Conservation (phyloP, 1,284 basidiomycete species). For the Irpex sp. region DNA sequence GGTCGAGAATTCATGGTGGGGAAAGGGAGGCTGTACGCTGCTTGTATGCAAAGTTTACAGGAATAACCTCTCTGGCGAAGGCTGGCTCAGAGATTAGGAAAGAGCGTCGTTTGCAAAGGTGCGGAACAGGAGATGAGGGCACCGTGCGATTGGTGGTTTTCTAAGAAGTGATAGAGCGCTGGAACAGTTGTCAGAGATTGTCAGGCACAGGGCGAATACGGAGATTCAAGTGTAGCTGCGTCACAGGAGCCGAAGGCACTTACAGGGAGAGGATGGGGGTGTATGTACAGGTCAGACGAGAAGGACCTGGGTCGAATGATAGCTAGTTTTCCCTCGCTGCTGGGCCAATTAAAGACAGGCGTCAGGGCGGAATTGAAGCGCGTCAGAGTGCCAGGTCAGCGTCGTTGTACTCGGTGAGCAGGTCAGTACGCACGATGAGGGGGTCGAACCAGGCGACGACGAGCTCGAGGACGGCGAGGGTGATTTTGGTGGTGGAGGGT, state of each 20-base stretch:
- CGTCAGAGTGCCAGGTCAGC: background rate
- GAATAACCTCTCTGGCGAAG: background rate
- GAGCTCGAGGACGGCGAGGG: slow-evolving; percentile 3
- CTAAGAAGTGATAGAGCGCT: slow-evolving; percentile 1
- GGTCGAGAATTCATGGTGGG: slow-evolving; percentile 55
- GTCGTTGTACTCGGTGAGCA: background rate
- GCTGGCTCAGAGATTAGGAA: background rate
- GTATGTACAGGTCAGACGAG: background rate
- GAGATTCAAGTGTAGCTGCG: background rate
- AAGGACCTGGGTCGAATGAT: slow-evolving; percentile 4
- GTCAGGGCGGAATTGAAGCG: background rate
- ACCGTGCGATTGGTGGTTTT: background rate
- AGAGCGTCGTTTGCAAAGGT: background rate
- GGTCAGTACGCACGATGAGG: background rate
- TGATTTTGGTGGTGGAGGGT: slow-evolving; percentile 8
- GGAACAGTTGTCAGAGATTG: background rate
- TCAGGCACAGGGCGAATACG: slow-evolving; percentile 5
- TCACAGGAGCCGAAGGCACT: background rate
- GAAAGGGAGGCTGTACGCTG: background rate
- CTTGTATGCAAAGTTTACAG: background rate
- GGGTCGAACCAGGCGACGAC: background rate
- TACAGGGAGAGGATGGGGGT: background rate
- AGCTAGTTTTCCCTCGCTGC: slow-evolving; percentile 16
- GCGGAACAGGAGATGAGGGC: background rate
- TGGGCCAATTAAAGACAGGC: background rate